Base-by-base conservation (phyloP, 1,284 basidiomycete species). In the Malassezia globosa region DNA sequence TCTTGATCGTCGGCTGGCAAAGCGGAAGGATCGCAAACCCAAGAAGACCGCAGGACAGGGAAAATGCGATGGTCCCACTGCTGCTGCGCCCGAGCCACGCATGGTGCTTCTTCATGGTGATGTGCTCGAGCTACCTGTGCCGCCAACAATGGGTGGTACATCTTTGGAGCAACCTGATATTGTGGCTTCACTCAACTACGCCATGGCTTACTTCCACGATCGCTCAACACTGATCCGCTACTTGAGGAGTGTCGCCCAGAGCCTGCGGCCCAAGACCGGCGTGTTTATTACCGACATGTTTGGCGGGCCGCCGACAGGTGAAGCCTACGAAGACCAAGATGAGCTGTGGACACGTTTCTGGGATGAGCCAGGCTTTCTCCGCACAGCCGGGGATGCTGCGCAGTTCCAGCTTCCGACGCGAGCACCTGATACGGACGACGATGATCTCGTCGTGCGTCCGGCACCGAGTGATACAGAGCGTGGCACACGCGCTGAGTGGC, bases 251-350 rank as follows among this genome's bases (percentile, higher is more conserved):
- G 56, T 55, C 4, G 43, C 47, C 11, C 23, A 37, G 7, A 59
- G 54, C 10, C 44, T 65, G 27, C 53, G 62, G 3, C 48, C 56
- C 22, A 48, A 52, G 40, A 64, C 60, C 3, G 63, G 63, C 37
- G 58, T 61, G 2, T 55, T 65, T 13, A 51, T 65, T n/a, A 56
- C 55, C 18, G 63, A 65, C 40, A 61, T 58, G 48, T 65, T 64
- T 46, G 63, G 58, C 13, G 63, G 63, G 1, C 57, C 59, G 13
- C 52, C 57, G 2, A 56, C 53, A 6, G 58, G 55, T 14, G 61
- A 63, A 36, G 31, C 38, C 27, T 62, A 61, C 54, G 34, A 21
- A 34, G 54, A 43, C 35, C 55, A 60, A 39, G 43, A 43, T 8
- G 21, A 19, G 13, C 45, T 59, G n/a, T 59, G 57, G 57, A 22